These are phyloP conservation scores for Pueraria montana DNA, from an alignment of 306 rosid species.

Conservation along the genomic window DNA sequence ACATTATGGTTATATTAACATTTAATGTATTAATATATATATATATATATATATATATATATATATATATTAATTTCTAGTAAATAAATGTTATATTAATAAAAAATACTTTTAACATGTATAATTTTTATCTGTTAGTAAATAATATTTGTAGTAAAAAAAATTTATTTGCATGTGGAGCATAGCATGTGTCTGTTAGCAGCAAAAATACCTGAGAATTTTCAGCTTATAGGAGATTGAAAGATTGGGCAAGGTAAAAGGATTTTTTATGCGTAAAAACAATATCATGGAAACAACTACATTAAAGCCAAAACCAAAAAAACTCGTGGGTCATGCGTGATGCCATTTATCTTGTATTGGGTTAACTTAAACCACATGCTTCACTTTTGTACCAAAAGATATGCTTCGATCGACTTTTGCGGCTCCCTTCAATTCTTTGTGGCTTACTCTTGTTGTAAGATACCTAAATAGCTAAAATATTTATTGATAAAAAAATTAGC, in stretches of 20 bases:
- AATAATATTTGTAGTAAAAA: background rate
- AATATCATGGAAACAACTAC: too few relatives aligned
- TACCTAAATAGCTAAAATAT: background rate
- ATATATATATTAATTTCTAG: background rate
- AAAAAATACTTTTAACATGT: background rate
- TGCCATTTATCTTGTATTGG: background rate
- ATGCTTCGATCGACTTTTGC: background rate
- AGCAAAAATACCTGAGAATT: background rate
- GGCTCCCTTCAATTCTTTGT: background rate
- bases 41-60: too few relatives aligned
- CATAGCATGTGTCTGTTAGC: background rate
- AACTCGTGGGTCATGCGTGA: background rate
- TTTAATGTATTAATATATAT: too few relatives aligned
- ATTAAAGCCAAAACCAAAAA: background rate
- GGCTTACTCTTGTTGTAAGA: background rate
- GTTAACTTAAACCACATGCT: constrained; percentile 10
- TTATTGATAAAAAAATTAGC: too few relatives aligned
- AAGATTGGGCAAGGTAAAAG: background rate
- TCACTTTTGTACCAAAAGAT: background rate
- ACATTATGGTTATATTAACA: too few relatives aligned
- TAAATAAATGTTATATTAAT: background rate
- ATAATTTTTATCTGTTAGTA: background rate
- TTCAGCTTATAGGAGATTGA: background rate
- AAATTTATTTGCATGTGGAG: background rate
- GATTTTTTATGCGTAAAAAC: too few relatives aligned